A percentile compares a stretch with the other conserved stretches of the same genome.
Evolutionary conservation across 2,329 filamentous ascomycete genomes (phyloP).

Genomic region (Mariannaea sp.): DNA sequence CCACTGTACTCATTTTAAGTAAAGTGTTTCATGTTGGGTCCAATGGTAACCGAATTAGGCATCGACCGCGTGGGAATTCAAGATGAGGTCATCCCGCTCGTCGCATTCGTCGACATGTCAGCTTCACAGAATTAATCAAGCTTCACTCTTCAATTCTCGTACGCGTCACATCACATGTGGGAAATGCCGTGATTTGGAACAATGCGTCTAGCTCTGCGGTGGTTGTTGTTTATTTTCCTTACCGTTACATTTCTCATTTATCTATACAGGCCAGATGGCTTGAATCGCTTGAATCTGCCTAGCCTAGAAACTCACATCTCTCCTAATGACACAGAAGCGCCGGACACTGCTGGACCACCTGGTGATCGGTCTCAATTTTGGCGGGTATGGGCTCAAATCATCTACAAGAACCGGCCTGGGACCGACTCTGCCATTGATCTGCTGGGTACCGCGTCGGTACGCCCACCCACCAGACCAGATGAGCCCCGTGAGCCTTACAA

Average conservation of each 20-base stretch:
- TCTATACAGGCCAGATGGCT: not conserved
- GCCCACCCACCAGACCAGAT: slow-evolving; percentile 2
- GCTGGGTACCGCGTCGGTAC: not conserved
- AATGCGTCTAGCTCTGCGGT: slow-evolving; percentile 20
- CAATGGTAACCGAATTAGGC: not conserved
- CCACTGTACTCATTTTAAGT: too few relatives aligned
- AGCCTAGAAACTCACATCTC: too few relatives aligned
- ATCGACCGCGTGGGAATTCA: not conserved
- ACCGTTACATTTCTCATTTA: not conserved
- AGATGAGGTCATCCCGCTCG: not conserved
- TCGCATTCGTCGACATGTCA: too few relatives aligned
- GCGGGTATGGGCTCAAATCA: slow-evolving; percentile 10
- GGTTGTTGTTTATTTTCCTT: slow-evolving; percentile 6
- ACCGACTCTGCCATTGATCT: not conserved
- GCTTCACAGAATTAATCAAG: too few relatives aligned
- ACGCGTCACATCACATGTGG: not conserved
- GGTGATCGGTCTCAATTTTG: slow-evolving; percentile 1
- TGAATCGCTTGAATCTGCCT: too few relatives aligned
- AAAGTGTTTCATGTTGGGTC: too few relatives aligned
- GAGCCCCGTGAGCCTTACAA: not conserved
- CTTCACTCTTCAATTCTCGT: not conserved
- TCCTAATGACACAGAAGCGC: too few relatives aligned
- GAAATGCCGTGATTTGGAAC: slow-evolving; percentile 11
- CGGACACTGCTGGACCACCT: too few relatives aligned
- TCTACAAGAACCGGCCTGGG: slow-evolving; percentile 7